Base-by-base conservation (phyloP, 768 basidiomycete species). In the Baorangia bicolor region DNA sequence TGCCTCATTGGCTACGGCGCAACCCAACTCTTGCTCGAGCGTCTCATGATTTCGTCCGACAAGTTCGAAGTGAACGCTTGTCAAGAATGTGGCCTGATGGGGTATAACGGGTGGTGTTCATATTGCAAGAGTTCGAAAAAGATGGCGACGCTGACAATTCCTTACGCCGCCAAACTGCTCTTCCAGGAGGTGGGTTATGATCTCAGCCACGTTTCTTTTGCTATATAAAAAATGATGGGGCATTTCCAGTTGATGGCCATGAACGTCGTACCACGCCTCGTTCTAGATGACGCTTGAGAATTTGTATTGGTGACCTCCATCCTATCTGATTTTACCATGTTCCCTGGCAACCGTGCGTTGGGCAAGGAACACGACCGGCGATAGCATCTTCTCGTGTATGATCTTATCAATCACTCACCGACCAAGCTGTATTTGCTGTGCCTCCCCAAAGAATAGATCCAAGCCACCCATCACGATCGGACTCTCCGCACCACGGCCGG, bases 1-100 rank as follows among this genome's bases (percentile, higher is more conserved):
- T 99, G 97, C 71, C 78, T 98, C 39, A 96, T 98, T 65, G 97
- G 96, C 38, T 92, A 99, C 65, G 97, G 97, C n/a, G 97, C 97
- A 11, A 96, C 95, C 0, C 96, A 98, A 66, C 81, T 99, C 42
- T 77, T 99, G 33, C 84, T 99, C 3, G 97, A 99, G 73, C 90
- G 97, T 25, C 81, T 99, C 16, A 99, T 99, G 97, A 95, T 98
- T 57, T 98, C 96, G 7, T 97, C 94, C 23, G 97, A 99, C 75
- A 92, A 92, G 66, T 99, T 98, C 67, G 92, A 97, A 71, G 92
- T 97, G 49, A 92, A 96, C 64, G 95, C 95, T 13, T 99, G 97
- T 69, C 82, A 94, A 64, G 83, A 88, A 54, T 99, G 97, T 70
- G 97, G 97, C 9, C 75, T 98, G 62, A 88, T 98, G 82, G 97